Conservation (phyloP, 805 yeast species). For the Wickerhamia fluorescens region DNA sequence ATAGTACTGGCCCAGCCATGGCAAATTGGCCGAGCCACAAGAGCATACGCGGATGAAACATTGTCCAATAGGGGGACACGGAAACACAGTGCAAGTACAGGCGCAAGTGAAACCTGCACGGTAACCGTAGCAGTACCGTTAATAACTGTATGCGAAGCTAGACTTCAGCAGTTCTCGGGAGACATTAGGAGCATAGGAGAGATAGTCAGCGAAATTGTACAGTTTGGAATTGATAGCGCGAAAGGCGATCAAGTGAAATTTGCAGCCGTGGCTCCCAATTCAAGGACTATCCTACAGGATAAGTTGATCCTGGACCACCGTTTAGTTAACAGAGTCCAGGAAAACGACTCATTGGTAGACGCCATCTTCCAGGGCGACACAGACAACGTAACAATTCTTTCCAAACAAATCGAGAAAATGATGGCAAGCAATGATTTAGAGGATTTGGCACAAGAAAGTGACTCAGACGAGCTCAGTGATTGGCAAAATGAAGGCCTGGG, state of each 20-base stretch:
- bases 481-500: too few species aligned
- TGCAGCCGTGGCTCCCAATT: not conserved
- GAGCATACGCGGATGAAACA: not conserved
- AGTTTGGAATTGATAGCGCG: not conserved
- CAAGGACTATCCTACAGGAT: slow-evolving; percentile 1
- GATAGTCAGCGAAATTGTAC: not conserved
- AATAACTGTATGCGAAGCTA: not conserved
- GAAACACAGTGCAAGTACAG: too few species aligned
- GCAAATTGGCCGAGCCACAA: slow-evolving; percentile 3
- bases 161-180: not conserved
- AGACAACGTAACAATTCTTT: not conserved
- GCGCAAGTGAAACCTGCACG: not conserved
- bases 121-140: slow-evolving; percentile 1
- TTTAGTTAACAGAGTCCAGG: not conserved
- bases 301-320: slow-evolving; percentile 1
- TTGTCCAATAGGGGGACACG: too few species aligned
- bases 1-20: slow-evolving; percentile 2
- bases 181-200: not conserved
- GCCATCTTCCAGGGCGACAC: not conserved
- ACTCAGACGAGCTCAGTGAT: too few species aligned
- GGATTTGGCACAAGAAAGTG: too few species aligned
- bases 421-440: not conserved
- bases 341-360: not conserved
- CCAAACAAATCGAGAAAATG: not conserved
- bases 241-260: not conserved